Evolutionary conservation across 1,284 basidiomycete species (phyloP).

Genomic region (Trametes pubescens): DNA sequence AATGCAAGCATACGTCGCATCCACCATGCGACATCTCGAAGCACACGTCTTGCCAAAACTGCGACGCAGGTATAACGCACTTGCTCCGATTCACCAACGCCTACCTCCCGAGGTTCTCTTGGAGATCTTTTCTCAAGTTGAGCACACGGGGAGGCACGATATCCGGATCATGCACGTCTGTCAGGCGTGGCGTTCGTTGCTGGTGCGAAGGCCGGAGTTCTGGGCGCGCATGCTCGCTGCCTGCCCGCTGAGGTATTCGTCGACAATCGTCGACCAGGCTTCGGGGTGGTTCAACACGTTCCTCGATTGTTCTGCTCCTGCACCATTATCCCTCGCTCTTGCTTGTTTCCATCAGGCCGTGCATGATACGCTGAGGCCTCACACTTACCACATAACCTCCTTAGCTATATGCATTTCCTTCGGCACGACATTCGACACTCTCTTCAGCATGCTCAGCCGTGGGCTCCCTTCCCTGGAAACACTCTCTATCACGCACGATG

Average conservation of each 20-base stretch:
- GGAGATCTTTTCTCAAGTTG: background rate
- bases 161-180: background rate
- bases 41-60: no score
- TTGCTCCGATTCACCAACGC: background rate
- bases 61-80: background rate
- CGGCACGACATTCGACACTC: background rate
- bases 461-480: background rate
- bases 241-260: background rate
- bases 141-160: background rate
- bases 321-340: background rate
- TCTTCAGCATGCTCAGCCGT: background rate
- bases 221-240: background rate
- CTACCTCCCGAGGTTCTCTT: background rate
- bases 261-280: background rate
- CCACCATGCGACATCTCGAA: no score
- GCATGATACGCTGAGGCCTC: background rate
- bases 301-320: background rate
- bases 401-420: background rate
- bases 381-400: background rate
- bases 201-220: background rate
- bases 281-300: background rate
- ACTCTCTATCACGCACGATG: background rate
- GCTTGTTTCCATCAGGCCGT: background rate
- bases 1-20: no score
- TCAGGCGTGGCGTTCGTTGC: background rate